Base-by-base conservation (phyloP, 1,139 yeast genomes). In the Yamadazyma mexicana region DNA sequence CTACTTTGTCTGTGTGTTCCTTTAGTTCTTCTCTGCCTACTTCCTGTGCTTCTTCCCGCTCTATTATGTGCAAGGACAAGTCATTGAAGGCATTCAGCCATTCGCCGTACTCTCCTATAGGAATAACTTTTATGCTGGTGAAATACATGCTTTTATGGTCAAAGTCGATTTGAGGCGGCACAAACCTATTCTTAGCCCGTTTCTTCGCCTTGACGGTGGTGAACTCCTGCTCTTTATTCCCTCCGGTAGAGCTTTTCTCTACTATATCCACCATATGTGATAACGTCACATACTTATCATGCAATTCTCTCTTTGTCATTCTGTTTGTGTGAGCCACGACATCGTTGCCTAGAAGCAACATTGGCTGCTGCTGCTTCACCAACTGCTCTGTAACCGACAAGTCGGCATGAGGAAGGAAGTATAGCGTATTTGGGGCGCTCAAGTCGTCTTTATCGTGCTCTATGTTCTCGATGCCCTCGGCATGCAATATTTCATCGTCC, bases 381-480 rank as follows among this genome's bases (percentile, higher is more conserved):
- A 82, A 49, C 1, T 43, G 31, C 33, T 81, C 77, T 1, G 86
- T 79, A 10, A 86, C 60, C 5, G 64, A 68, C 31, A 83, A 60
- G 0, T 89, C 87, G 0, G 91, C 91, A 60, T 87, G 95, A 0
- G 94, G 94, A 40, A 86, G 67, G 51, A 78, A 86, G 49, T 66
- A 79, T 2, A 83, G 55, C 0, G 66, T 61, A 1, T 20, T 20
- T 20, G 22, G 22, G 22, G 54, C 43, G 1, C 35, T 17, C 8
- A 29, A 11, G 15, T 25, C 24, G 4, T 18, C 6, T 7, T 26
- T 24, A 7, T 34, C 32, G 10, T 32, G 18, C 16, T 23, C 18
- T 4, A n/a, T 3, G 14, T 5, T n/a, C 8, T 22, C 17, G 10
- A 41, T 35, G 16, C 18, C 36, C 26, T 54, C 36, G 0, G 45